Evolutionary conservation across 108 stramenopile genomes (phyloP), one percentile per base, ranked within the genome.

Genomic region (Nannochloropsis salina): DNA sequence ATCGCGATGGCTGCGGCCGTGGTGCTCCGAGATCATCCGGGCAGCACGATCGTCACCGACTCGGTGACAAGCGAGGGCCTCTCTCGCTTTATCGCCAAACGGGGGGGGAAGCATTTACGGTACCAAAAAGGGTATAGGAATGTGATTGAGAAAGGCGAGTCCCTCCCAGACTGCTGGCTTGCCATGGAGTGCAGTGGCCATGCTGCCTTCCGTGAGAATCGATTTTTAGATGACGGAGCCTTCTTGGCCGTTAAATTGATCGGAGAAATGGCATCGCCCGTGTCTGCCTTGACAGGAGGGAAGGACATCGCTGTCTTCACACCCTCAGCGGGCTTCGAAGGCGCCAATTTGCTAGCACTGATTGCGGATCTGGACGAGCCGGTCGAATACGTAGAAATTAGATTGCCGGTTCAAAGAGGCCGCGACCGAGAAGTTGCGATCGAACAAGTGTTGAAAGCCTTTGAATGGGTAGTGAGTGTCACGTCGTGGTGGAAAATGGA

Each of bases 21-120:
- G 12, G 90, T 90, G 81, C 80, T 90, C 42, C 47, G 82, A 9
- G 81, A 88, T n/a, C 44, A 86, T 84, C 90, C 89, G 31, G 89
- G 89, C 79, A 88, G 86, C 10, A 89, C 86, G 18, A 90, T 90
- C 21, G 90, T 90, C n/a, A 90, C 90, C 22, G 90, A 90, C 85
- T 90, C 89, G 4, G 90, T 87, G 2, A 90, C 90, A 43, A 42
- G 22, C 21, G 85, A 82, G 43, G 21, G 61, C 20, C n/a, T 74
- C 18, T n/a, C n/a, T 31, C 18, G 51, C 8, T 80, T 85, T 6
- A 80, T 44, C 40, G 20, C 44, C 10, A 61, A 80, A n/a, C 40
- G 42, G 85, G 43, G 81, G n/a, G 47, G 44, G 79, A 21, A 80
- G 80, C 85, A 85, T 6, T 40, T 85, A 41, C 86, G 90, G 44